phyloP scores from a whole-genome alignment of 2,329 filamentous ascomycete species.

The Monosporascus sp. region DNA sequence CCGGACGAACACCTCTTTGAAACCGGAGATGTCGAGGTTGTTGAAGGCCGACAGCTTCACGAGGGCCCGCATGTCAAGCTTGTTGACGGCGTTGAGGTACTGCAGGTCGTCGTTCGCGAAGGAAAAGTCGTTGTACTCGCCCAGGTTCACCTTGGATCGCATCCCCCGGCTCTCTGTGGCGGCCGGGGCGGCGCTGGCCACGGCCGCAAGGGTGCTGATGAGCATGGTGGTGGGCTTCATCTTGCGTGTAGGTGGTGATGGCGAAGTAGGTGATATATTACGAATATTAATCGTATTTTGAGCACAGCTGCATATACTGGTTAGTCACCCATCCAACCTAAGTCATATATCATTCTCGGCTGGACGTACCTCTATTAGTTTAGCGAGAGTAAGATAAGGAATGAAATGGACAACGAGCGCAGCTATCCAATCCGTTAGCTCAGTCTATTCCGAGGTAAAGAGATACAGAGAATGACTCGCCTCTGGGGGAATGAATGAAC shows the following conservation, averaged over 20 bases:
- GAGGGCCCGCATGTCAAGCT: conserved; percentile 23
- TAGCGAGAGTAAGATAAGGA: conserved; percentile 34
- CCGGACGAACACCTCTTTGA: conserved; percentile 37
- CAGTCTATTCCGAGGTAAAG: conserved; percentile 1
- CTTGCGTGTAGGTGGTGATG: conserved; percentile 26
- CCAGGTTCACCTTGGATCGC: conserved; percentile 26
- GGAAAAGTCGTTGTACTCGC: conserved; percentile 26
- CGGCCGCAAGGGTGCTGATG: conserved; percentile 38
- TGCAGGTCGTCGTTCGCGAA: conserved; percentile 33
- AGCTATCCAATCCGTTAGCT: conserved; percentile 32
- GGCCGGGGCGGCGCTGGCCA: conserved; percentile 39
- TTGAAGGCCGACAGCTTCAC: conserved; percentile 35
- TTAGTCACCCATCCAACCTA: conserved; percentile 10
- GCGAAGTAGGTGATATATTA: conserved; percentile 24
- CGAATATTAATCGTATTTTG: conserved; percentile 30
- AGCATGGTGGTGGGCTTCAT: conserved; percentile 47
- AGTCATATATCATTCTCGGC: neutral
- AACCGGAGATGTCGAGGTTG: conserved; percentile 26
- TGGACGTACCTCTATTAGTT: conserved; percentile 34
- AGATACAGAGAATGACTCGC: conserved; percentile 23
- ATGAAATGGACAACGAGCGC: conserved; percentile 44
- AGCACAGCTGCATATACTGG: conserved; percentile 39
- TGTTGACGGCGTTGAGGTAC: conserved; percentile 30
- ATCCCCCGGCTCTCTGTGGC: conserved; percentile 14
- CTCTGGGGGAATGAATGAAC: conserved; percentile 44